A percentile compares a stretch with the other conserved stretches of the same genome.
Evolutionary conservation across 495 filamentous ascomycete species (phyloP).

Genomic region (Penicillium bovifimosum): DNA sequence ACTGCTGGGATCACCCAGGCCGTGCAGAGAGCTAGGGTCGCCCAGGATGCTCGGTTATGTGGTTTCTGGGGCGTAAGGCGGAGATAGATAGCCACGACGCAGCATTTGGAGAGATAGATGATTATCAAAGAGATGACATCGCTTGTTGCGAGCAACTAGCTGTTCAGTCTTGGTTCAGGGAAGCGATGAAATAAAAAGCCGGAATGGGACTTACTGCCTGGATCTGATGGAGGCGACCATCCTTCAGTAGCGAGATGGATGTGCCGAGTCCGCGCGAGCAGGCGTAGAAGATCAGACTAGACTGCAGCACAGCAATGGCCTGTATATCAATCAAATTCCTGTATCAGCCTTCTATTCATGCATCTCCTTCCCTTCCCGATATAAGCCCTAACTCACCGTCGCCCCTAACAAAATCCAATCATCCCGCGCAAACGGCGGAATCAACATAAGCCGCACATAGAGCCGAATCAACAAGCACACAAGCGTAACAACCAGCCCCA

Average conservation of each 20-base stretch:
- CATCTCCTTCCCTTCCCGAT: background rate
- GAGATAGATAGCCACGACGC: slow-evolving; percentile 42
- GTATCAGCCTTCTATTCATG: background rate
- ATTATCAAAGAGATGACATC: slow-evolving; percentile 42
- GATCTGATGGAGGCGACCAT: slow-evolving; percentile 23
- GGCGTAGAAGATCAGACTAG: slow-evolving; percentile 31
- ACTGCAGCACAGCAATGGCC: slow-evolving; percentile 32
- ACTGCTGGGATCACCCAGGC: slow-evolving; percentile 33
- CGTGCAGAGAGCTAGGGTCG: slow-evolving; percentile 30
- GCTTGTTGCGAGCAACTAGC: slow-evolving; percentile 33
- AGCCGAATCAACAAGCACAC: slow-evolving; percentile 40
- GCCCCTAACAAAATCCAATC: slow-evolving; percentile 35
- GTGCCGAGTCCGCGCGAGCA: slow-evolving; percentile 39
- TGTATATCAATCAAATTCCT: slow-evolving; percentile 1
- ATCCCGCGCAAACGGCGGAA: slow-evolving; percentile 35
- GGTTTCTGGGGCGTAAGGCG: slow-evolving; percentile 41
- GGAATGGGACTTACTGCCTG: slow-evolving; percentile 30
- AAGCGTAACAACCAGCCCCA: slow-evolving; percentile 45
- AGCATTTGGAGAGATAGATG: slow-evolving; percentile 44
- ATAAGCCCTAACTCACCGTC: slow-evolving; percentile 26
- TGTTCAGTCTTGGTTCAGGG: background rate
- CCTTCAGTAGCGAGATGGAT: slow-evolving; percentile 30
- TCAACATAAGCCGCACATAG: slow-evolving; percentile 38
- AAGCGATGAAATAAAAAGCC: background rate
- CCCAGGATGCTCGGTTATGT: slow-evolving; percentile 35